Evolutionary conservation across 2,329 filamentous ascomycete genomes (phyloP).

Genomic region (Thielaviopsis cerberus): DNA sequence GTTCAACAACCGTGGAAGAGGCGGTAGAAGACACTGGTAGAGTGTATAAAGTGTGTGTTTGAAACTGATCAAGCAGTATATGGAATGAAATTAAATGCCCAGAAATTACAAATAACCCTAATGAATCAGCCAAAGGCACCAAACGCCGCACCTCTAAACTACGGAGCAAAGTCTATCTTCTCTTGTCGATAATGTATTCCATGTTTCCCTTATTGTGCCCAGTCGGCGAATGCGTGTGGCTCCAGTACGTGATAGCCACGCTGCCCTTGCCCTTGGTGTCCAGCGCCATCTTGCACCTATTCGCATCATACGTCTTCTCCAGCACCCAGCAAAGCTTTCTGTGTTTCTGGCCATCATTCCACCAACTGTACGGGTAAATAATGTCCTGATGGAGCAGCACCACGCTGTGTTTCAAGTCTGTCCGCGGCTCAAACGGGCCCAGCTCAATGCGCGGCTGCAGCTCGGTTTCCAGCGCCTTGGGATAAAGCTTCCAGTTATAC

Average conservation of each 20-base stretch:
- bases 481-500: neutral
- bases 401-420: constrained; percentile 11
- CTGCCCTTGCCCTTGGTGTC: constrained; percentile 14
- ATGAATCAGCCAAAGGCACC: neutral
- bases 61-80: neutral
- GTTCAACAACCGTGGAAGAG: constrained; percentile 7
- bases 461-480: neutral
- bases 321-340: constrained; percentile 14
- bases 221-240: constrained; percentile 14
- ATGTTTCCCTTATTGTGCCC: constrained; percentile 8
- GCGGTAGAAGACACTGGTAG: constrained; percentile 11
- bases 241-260: constrained; percentile 17
- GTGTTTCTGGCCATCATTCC: constrained; percentile 9
- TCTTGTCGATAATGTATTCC: neutral
- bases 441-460: constrained; percentile 3
- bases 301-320: constrained; percentile 12
- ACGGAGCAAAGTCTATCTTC: neutral
- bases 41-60: neutral
- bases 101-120: neutral
- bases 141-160: neutral
- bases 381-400: constrained; percentile 14
- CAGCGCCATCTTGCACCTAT: constrained; percentile 14
- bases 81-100: neutral
- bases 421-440: neutral
- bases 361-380: constrained; percentile 17